Percentiles rank a stretch among this genome's conserved stretches.
Conservation (phyloP, 805 yeast genomes). For the Schwanniomyces polymorphus region DNA sequence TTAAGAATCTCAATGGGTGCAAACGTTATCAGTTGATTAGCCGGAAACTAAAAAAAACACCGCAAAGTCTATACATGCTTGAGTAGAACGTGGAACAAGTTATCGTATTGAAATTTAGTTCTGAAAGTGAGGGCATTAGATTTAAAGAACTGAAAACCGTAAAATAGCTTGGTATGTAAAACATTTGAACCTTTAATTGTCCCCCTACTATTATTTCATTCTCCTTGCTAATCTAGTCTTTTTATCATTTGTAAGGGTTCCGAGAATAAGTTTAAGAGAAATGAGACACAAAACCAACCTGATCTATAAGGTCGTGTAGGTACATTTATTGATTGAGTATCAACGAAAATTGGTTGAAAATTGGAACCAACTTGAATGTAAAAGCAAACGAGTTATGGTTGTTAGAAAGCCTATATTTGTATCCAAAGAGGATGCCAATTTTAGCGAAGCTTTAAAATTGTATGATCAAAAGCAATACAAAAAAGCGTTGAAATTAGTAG, state of each 20-base stretch:
- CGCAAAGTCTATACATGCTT: too few relatives aligned
- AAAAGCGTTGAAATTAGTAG: slow-evolving; percentile 76
- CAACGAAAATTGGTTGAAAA: neutral
- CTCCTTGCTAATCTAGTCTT: neutral
- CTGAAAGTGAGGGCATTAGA: too few relatives aligned
- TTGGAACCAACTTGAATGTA: neutral
- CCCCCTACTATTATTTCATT: too few relatives aligned
- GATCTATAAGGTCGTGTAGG: neutral
- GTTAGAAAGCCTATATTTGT: slow-evolving; percentile 32
- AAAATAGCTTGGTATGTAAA: too few relatives aligned
- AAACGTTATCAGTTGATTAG: neutral
- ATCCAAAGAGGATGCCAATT: slow-evolving; percentile 69
- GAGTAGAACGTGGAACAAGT: too few relatives aligned
- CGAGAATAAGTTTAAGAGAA: neutral
- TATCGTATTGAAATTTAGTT: too few relatives aligned
- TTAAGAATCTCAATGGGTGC: neutral
- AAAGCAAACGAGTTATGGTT: slow-evolving; percentile 11
- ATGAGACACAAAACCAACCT: neutral
- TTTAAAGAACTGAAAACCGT: too few relatives aligned
- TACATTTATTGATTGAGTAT: neutral
- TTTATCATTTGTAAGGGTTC: neutral
- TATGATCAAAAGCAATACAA: slow-evolving; percentile 87
- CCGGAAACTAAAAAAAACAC: neutral
- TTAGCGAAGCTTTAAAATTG: slow-evolving; percentile 76
- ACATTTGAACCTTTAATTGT: too few relatives aligned